A percentile compares a stretch with the other conserved stretches of the same genome.
phyloP scores from a whole-genome alignment of 257 asterid species.

The Echium plantagineum region DNA sequence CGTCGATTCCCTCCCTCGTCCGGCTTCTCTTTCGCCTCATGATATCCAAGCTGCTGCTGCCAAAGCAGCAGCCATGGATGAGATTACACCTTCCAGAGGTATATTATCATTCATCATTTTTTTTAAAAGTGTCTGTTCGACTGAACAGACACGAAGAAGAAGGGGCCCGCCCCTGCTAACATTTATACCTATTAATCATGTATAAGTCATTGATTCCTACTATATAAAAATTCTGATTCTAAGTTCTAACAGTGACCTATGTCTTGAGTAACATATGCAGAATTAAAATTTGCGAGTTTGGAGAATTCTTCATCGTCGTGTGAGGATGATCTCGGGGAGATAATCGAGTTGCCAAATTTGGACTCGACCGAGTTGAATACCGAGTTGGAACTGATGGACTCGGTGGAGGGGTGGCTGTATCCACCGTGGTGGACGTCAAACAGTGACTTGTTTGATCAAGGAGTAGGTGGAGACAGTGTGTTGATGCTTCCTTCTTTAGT shows the following conservation, averaged over 20 bases:
- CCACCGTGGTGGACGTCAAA: constrained; percentile 53
- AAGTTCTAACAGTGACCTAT: not conserved
- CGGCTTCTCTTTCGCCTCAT: constrained; percentile 17
- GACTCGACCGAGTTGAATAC: constrained; percentile 28
- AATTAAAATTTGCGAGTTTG: not conserved
- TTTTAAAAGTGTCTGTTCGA: no score
- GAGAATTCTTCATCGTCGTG: constrained; percentile 16
- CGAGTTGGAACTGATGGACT: constrained; percentile 38
- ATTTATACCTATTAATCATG: no score
- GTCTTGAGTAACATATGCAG: not conserved
- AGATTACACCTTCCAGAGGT: not conserved
- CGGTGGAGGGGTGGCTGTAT: constrained; percentile 50
- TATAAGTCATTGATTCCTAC: no score
- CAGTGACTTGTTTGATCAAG: constrained; percentile 29
- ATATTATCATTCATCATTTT: no score
- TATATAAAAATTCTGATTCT: no score
- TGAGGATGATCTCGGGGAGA: constrained; percentile 66
- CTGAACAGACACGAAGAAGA: no score
- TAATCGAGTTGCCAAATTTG: constrained; percentile 71
- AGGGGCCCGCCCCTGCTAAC: no score
- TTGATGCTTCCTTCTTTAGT: constrained; percentile 25
- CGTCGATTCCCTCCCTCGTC: constrained; percentile 13
- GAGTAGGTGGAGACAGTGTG: constrained; percentile 22
- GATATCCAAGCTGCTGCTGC: constrained; percentile 26
- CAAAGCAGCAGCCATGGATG: constrained; percentile 28